phyloP scores from a whole-genome alignment of 805 yeast genomes.

The Lipomyces mesembrius region DNA sequence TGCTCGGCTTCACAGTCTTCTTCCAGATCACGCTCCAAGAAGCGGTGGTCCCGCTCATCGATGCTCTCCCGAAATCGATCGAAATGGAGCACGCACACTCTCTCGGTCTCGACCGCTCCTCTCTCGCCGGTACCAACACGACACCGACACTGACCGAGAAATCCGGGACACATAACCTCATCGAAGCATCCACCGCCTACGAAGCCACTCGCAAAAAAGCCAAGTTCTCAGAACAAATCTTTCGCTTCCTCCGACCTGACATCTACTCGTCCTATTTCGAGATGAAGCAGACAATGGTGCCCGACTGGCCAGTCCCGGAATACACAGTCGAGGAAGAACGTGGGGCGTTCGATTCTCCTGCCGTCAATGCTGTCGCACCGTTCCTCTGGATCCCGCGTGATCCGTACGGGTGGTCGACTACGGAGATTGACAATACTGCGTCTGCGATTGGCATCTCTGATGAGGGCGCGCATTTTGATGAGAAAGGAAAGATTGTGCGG shows the following conservation, averaged over 20 bases:
- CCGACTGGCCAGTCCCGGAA: conserved; percentile 42
- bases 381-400: conserved; percentile 92
- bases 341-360: conserved; percentile 79
- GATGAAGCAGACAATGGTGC: conserved; percentile 31
- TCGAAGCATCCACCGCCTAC: conserved; percentile 21
- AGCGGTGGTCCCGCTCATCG: conserved; percentile 68
- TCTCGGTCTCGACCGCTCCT: conserved; percentile 16
- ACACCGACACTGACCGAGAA: conserved; percentile 31
- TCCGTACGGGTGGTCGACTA: conserved; percentile 76
- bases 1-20: conserved; percentile 67
- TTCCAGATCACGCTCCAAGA: conserved; percentile 64
- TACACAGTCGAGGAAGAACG: conserved; percentile 52
- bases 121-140: conserved; percentile 15
- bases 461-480: conserved; percentile 63
- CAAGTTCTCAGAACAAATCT: conserved; percentile 21
- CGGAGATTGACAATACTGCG: conserved; percentile 60
- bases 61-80: conserved; percentile 47
- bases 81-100: conserved; percentile 33
- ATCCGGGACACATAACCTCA: conserved; percentile 4
- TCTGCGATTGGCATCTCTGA: conserved; percentile 67
- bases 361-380: conserved; percentile 69
- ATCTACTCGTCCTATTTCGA: conserved; percentile 32
- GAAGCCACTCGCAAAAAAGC: conserved; percentile 15
- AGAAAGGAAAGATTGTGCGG: conserved; percentile 55
- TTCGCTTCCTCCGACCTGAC: conserved; percentile 38